Evolutionary conservation across 2,329 filamentous ascomycete species (phyloP).

Genomic region (Colletotrichum noveboracense): DNA sequence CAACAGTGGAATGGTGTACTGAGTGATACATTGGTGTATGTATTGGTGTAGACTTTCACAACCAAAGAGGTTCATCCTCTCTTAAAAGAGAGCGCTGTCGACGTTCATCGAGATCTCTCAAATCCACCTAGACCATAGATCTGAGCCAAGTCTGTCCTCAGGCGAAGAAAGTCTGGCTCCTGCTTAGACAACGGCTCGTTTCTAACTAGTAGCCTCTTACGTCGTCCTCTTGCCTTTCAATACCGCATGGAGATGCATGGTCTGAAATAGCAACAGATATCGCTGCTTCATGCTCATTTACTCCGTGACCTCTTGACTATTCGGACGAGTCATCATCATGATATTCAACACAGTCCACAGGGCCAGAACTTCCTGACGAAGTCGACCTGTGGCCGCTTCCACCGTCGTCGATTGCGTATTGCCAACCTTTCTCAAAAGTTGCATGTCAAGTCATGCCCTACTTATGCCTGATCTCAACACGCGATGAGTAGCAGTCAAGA

Average conservation of each 20-base stretch:
- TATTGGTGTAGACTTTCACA: neutral
- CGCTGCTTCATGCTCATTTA: too few relatives aligned
- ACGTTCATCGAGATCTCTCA: neutral
- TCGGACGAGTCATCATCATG: neutral
- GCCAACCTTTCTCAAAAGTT: too few relatives aligned
- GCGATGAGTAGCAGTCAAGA: too few relatives aligned
- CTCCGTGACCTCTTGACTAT: neutral
- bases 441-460: too few relatives aligned
- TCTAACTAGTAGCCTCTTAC: rapidly evolving
- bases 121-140: neutral
- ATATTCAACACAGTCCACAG: neutral
- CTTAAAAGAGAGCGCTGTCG: neutral
- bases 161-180: neutral
- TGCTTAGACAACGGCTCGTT: neutral
- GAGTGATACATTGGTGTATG: too few relatives aligned
- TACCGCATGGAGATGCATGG: neutral
- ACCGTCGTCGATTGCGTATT: neutral
- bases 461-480: too few relatives aligned
- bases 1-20: too few relatives aligned
- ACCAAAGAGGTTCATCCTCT: rapidly evolving
- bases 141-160: neutral
- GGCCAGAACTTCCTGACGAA: too few relatives aligned
- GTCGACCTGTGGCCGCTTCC: neutral
- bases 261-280: neutral
- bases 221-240: neutral